These are phyloP conservation scores for Pythium aristosporum DNA, from an alignment of 352 stramenopile genomes.

Conservation along the genomic window DNA sequence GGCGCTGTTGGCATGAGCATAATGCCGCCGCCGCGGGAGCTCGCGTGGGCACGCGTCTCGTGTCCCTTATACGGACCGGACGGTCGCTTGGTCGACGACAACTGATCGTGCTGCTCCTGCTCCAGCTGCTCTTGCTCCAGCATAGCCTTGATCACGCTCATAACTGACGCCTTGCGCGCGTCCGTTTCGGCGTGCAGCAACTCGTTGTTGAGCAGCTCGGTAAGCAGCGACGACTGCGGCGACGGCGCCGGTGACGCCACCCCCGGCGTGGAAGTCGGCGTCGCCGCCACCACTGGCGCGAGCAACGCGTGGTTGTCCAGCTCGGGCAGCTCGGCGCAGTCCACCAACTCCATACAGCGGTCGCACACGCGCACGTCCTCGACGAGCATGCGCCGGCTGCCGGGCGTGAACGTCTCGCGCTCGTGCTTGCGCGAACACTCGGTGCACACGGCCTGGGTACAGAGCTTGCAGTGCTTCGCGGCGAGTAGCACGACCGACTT, in stretches of 20 bases:
- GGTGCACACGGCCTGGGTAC: conserved; percentile 54
- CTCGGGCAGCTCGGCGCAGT: conserved; percentile 49
- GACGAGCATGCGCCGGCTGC: conserved; percentile 21
- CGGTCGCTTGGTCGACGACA: neutral
- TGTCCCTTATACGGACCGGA: neutral
- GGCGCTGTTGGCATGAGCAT: conserved; percentile 12
- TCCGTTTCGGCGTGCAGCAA: conserved; percentile 30
- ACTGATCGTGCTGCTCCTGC: neutral
- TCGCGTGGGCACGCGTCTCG: neutral
- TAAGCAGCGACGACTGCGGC: conserved; percentile 32
- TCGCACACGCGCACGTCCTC: conserved; percentile 53
- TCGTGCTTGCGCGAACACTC: conserved; percentile 43
- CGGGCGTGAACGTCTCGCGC: conserved; percentile 20
- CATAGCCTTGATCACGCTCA: conserved; percentile 55
- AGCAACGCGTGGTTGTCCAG: conserved; percentile 30
- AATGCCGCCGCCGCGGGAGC: conserved; percentile 11
- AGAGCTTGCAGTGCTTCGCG: conserved; percentile 56
- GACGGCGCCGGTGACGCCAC: neutral
- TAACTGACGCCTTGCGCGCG: conserved; percentile 40
- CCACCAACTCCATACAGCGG: conserved; percentile 59
- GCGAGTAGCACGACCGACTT: conserved; percentile 41
- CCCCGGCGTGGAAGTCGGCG: conserved; percentile 17
- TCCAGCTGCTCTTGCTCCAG: conserved; percentile 38
- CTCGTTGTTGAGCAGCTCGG: conserved; percentile 42
- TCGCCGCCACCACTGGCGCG: conserved; percentile 29